Conservation (phyloP, 768 basidiomycete genomes). For the Pleurotus pulmonarius region DNA sequence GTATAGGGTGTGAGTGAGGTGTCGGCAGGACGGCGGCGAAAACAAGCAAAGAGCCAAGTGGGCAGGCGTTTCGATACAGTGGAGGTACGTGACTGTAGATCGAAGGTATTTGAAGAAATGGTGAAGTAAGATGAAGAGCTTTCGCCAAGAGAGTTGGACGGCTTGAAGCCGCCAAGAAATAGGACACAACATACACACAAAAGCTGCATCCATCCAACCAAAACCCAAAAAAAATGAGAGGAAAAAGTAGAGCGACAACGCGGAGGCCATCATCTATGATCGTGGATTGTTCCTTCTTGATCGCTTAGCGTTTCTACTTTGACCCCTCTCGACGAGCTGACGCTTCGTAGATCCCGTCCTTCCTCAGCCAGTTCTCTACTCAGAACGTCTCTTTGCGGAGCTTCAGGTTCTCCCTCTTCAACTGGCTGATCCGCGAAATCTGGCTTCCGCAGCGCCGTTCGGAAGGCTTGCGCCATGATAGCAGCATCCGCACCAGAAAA, state of each 20-base stretch:
- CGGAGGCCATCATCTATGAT: slow-evolving; percentile 22
- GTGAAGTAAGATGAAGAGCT: slow-evolving; percentile 2
- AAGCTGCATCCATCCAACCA: slow-evolving; percentile 18
- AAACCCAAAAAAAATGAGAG: slow-evolving; percentile 14
- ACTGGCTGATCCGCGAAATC: slow-evolving; percentile 72
- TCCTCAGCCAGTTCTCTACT: slow-evolving; percentile 82
- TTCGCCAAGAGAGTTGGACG: slow-evolving; percentile 2
- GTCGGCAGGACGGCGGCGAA: slow-evolving; percentile 4
- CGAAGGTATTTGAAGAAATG: neutral
- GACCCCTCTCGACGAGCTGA: slow-evolving; percentile 75
- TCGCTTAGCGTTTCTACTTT: slow-evolving; percentile 69
- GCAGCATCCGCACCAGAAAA: slow-evolving; percentile 86
- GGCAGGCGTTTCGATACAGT: slow-evolving; percentile 1
- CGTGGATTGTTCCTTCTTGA: slow-evolving; percentile 44
- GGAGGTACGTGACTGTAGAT: neutral
- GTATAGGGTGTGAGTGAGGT: slow-evolving; percentile 6
- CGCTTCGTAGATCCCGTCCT: slow-evolving; percentile 84
- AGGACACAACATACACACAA: slow-evolving; percentile 16
- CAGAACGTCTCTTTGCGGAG: slow-evolving; percentile 38
- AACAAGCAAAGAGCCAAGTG: neutral
- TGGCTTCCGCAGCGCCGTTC: slow-evolving; percentile 84
- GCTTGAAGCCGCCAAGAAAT: slow-evolving; percentile 19
- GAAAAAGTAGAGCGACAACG: slow-evolving; percentile 10
- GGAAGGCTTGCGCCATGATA: slow-evolving; percentile 90
- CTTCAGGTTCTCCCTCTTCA: slow-evolving; percentile 53